Conservation (phyloP, 2,329 filamentous ascomycete genomes). For the Penicillium sp. region DNA sequence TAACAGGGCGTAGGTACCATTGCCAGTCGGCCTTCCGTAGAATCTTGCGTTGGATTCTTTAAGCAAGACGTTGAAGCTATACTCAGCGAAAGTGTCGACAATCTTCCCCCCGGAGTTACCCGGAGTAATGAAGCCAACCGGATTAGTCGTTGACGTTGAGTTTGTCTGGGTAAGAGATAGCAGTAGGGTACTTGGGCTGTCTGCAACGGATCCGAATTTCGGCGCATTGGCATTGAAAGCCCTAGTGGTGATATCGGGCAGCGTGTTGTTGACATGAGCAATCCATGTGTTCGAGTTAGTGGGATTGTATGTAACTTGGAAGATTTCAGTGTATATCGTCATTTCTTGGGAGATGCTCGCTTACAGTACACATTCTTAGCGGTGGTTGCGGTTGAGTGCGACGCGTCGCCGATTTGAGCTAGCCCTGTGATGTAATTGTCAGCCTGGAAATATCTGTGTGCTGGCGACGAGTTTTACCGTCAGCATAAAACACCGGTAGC, state of each 20-base stretch:
- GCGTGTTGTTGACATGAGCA: not conserved
- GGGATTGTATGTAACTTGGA: not conserved
- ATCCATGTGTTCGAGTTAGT: not conserved
- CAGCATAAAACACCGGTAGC: not conserved
- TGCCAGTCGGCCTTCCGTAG: not conserved
- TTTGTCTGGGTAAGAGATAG: not conserved
- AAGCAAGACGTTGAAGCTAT: not conserved
- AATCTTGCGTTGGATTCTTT: not conserved
- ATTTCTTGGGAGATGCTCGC: not conserved
- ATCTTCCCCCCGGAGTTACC: not conserved
- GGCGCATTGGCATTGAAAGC: not conserved
- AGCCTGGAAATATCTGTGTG: too few species aligned
- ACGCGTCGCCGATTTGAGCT: not conserved
- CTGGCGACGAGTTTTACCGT: not conserved
- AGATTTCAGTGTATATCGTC: not conserved
- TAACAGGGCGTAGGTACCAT: not conserved
- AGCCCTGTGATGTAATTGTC: not conserved
- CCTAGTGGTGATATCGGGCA: not conserved
- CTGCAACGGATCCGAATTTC: not conserved
- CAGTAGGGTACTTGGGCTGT: not conserved
- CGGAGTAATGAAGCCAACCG: not conserved
- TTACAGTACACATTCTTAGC: not conserved
- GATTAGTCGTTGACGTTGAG: not conserved
- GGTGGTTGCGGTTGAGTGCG: not conserved
- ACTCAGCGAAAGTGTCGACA: not conserved